phyloP scores from a whole-genome alignment of 495 filamentous ascomycete genomes.

The Penicillium tannophilum region DNA sequence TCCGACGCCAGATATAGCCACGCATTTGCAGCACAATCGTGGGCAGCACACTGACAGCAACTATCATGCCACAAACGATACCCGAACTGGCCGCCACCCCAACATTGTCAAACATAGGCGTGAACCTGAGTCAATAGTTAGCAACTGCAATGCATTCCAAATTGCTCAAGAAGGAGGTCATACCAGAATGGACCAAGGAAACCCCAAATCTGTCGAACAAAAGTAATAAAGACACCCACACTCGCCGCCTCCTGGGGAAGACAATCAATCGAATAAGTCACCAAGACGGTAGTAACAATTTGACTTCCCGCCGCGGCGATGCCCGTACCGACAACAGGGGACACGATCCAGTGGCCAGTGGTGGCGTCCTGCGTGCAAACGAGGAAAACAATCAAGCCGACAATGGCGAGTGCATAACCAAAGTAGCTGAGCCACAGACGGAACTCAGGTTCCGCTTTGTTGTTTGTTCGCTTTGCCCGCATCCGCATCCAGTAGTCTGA shows the following conservation, averaged over 20 bases:
- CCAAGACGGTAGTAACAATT: conserved; percentile 57
- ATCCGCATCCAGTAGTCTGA: conserved; percentile 55
- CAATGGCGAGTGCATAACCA: conserved; percentile 48
- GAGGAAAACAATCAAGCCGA: conserved; percentile 52
- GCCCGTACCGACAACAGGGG: conserved; percentile 52
- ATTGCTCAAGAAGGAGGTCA: not conserved
- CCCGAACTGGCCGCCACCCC: conserved; percentile 46
- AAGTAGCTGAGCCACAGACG: conserved; percentile 57
- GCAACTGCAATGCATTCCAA: not conserved
- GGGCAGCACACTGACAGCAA: conserved; percentile 48
- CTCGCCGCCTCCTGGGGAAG: conserved; percentile 50
- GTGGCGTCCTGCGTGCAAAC: conserved; percentile 45
- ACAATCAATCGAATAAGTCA: conserved; percentile 60
- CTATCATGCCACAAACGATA: conserved; percentile 41
- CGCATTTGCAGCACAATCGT: conserved; percentile 43
- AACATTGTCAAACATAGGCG: conserved; percentile 49
- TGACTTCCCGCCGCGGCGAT: conserved; percentile 57
- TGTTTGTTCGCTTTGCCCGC: conserved; percentile 24
- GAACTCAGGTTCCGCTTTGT: conserved; percentile 42
- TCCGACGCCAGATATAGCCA: conserved; percentile 14
- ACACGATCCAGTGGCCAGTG: conserved; percentile 46
- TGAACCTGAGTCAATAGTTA: conserved; percentile 33
- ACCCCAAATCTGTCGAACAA: conserved; percentile 57
- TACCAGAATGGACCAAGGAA: conserved; percentile 60
- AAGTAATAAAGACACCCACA: conserved; percentile 59